Conservation (phyloP, 352 stramenopile species). For the Phytophthora citricola region DNA sequence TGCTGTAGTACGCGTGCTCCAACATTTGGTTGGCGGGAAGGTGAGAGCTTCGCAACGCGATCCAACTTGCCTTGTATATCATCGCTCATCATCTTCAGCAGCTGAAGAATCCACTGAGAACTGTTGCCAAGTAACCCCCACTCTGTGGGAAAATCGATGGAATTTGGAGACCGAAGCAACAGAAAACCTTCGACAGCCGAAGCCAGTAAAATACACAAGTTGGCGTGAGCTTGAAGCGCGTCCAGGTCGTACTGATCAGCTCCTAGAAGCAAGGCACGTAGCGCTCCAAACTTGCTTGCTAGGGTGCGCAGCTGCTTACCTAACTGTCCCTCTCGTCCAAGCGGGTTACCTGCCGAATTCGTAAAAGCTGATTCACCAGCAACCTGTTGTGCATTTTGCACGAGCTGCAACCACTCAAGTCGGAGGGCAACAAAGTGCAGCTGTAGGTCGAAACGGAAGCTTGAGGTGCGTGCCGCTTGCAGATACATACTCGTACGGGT, state of each 20-base stretch:
- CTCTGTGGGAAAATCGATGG: slow-evolving; percentile 26
- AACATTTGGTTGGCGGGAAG: slow-evolving; percentile 19
- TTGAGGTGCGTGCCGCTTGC: slow-evolving; percentile 42
- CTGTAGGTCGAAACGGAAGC: slow-evolving; percentile 57
- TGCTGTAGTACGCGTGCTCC: slow-evolving; percentile 49
- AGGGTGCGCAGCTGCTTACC: slow-evolving; percentile 34
- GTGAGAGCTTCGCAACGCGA: slow-evolving; percentile 32
- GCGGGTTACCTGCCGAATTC: slow-evolving; percentile 25
- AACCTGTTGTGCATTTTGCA: slow-evolving; percentile 53
- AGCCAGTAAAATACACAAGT: slow-evolving; percentile 38
- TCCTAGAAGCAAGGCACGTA: slow-evolving; percentile 45
- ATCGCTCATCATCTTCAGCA: slow-evolving; percentile 21
- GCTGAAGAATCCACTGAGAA: slow-evolving; percentile 24
- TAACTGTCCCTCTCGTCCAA: slow-evolving; percentile 33
- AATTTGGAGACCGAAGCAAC: slow-evolving; percentile 28
- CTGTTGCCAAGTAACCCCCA: background rate
- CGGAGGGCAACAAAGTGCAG: slow-evolving; percentile 44
- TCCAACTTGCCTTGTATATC: slow-evolving; percentile 31
- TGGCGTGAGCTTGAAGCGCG: slow-evolving; percentile 30
- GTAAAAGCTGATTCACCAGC: slow-evolving; percentile 51
- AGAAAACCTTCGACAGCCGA: slow-evolving; percentile 44
- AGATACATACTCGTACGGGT: slow-evolving; percentile 37
- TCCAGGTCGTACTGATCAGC: slow-evolving; percentile 36
- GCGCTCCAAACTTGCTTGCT: slow-evolving; percentile 27
- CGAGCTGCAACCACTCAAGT: slow-evolving; percentile 48